Evolutionary conservation across 148 eudicot species (phyloP).

Genomic region (Cornus controversa): DNA sequence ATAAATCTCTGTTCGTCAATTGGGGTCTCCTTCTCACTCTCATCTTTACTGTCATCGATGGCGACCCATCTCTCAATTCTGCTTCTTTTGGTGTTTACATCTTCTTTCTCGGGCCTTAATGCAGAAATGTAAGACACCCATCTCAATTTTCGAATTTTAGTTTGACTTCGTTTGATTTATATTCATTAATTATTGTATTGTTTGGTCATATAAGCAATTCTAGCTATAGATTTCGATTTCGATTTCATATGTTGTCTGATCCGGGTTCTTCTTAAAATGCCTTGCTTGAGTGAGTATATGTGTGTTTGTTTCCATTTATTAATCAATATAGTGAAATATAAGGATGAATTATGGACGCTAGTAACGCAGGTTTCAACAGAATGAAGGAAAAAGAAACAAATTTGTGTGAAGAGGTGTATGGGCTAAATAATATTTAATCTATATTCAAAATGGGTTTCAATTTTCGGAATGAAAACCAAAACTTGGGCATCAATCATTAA

Average conservation of each 20-base stretch:
- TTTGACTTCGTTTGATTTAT: neutral
- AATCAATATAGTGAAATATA: neutral
- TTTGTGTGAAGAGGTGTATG: neutral
- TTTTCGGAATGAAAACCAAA: neutral
- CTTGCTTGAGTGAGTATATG: neutral
- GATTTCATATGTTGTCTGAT: conserved; percentile 2
- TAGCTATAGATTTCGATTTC: conserved; percentile 7
- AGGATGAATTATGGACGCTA: neutral
- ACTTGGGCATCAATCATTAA: neutral
- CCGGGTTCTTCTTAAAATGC: neutral
- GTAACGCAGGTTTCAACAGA: too few relatives aligned
- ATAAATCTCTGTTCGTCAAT: neutral
- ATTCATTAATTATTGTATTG: neutral
- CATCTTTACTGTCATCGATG: conserved; percentile 23
- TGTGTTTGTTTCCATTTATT: neutral
- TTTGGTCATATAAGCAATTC: conserved; percentile 9
- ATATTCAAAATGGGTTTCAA: neutral
- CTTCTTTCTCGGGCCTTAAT: conserved; percentile 19
- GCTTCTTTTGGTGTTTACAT: conserved; percentile 25
- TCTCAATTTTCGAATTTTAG: conserved; percentile 1
- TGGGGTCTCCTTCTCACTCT: conserved; percentile 8
- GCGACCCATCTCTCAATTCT: conserved; percentile 28
- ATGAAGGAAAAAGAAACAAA: neutral
- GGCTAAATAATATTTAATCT: too few relatives aligned
- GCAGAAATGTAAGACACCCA: conserved; percentile 47